Conservation (phyloP, 106 monocot species). For the Dendrobium nobile region DNA sequence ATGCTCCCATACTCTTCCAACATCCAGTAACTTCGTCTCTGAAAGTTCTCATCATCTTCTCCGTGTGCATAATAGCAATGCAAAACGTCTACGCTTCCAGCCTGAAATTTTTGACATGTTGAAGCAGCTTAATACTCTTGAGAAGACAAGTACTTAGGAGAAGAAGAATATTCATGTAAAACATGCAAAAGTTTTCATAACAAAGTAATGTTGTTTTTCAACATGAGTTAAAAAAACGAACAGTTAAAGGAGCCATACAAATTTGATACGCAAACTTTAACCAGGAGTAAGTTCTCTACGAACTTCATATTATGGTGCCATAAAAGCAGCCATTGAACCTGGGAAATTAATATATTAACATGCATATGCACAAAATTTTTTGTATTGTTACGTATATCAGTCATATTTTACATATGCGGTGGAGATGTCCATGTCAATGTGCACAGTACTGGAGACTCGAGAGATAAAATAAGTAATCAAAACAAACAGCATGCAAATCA, state of each 20-base stretch:
- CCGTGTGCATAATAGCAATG: slow-evolving; percentile 99
- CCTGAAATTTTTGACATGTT: slow-evolving; percentile 26
- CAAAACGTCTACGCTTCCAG: slow-evolving; percentile 85
- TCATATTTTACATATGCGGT: neutral
- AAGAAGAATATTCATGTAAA: neutral
- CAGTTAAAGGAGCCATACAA: neutral
- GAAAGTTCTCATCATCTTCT: slow-evolving; percentile 78
- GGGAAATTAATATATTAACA: neutral
- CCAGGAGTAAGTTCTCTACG: neutral
- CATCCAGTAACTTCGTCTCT: slow-evolving; percentile 90
- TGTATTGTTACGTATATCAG: neutral
- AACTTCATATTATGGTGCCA: neutral
- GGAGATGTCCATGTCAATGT: neutral
- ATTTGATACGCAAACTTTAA: neutral
- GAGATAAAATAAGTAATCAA: neutral
- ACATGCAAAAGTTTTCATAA: neutral
- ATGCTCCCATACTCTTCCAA: slow-evolving; percentile 60
- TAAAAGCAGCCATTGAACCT: neutral
- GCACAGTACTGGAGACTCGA: neutral
- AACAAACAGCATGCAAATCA: neutral
- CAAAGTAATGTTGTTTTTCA: neutral
- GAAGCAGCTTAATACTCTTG: neutral
- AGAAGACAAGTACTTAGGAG: neutral
- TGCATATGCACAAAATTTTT: neutral
- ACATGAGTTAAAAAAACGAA: neutral